Base-by-base conservation (phyloP, 139 green algal species). In the Ulvella scutata region DNA sequence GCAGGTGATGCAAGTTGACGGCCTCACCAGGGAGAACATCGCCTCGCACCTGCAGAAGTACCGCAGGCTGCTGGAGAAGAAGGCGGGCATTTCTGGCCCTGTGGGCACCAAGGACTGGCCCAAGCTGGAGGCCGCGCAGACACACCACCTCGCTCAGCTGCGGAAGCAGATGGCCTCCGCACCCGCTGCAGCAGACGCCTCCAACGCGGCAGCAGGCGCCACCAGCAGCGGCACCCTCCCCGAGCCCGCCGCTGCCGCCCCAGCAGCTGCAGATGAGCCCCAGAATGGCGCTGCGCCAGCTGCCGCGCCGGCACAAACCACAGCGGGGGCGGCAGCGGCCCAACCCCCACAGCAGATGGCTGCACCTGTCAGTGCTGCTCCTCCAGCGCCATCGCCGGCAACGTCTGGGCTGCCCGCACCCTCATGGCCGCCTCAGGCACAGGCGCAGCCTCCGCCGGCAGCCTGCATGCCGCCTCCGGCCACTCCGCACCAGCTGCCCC, bases 21-120 rank as follows among this genome's bases (percentile, higher is more conserved):
- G 92, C 59, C 88, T 97, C 82, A 96, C 91, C 0, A 80, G 92
- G 0, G 92, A 97, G 80, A 96, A 97, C 78, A 89, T 97, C 23
- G 92, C 92, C 21, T 87, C 74, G 43, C 92, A 96, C 74, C 83
- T 97, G 38, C 92, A 96, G 77, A 97, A 97, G 86, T 97, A 97
- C 82, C 80, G 90, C 29, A 77, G 89, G 59, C 84, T 91, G 72
- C 83, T 95, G 51, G 51, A 67, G 51, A 67, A 67, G 51, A 67
- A 67, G 51, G 51, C 51, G n/a, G 51, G 51, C 17, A 67, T 67
- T 31, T 26, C 51, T 29, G 51, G 51, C 17, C 51, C 51, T 10
- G 51, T 67, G n/a, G 33, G 51, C 51, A 36, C 51, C 51, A 67
- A 67, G 17, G 51, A 67, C 51, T 67, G 51, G 51, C 51, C 51